Conservation (phyloP, 192 early-diverging fungal species). For the Gonapodya sp. region DNA sequence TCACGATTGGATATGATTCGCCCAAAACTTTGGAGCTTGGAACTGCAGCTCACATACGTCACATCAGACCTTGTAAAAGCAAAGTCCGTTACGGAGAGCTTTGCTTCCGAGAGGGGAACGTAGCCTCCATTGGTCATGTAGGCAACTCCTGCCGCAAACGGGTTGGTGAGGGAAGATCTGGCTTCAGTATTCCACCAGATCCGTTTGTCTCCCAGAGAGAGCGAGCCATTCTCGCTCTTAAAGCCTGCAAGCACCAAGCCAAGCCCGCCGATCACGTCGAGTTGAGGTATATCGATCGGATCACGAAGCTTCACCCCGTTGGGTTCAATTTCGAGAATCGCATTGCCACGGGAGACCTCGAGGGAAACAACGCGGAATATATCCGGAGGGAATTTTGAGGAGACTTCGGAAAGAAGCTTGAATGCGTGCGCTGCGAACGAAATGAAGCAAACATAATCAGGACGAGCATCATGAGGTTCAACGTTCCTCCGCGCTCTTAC, state of each 20-base stretch:
- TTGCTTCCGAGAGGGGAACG: neutral
- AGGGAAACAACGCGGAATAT: neutral
- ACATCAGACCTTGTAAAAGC: neutral
- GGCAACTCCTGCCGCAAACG: neutral
- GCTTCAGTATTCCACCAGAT: neutral
- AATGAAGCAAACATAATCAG: too few species aligned
- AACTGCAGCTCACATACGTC: neutral
- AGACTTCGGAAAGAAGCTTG: too few species aligned
- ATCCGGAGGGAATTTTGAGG: neutral
- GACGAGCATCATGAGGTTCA: too few species aligned
- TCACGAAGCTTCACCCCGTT: neutral
- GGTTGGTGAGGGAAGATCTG: neutral
- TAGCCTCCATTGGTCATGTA: neutral
- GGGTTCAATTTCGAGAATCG: neutral
- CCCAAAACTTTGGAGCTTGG: neutral
- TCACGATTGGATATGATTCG: too few species aligned
- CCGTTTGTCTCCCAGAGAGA: neutral
- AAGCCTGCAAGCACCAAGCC: neutral
- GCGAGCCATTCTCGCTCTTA: neutral
- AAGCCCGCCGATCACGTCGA: neutral
- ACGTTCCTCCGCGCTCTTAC: too few species aligned
- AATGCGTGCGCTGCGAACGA: too few species aligned
- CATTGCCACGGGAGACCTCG: neutral
- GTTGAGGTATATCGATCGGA: neutral
- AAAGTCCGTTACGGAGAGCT: constrained; percentile 4